These are phyloP conservation scores for Garcia nutans DNA, from an alignment of 345 rosid genomes.

Conservation along the genomic window DNA sequence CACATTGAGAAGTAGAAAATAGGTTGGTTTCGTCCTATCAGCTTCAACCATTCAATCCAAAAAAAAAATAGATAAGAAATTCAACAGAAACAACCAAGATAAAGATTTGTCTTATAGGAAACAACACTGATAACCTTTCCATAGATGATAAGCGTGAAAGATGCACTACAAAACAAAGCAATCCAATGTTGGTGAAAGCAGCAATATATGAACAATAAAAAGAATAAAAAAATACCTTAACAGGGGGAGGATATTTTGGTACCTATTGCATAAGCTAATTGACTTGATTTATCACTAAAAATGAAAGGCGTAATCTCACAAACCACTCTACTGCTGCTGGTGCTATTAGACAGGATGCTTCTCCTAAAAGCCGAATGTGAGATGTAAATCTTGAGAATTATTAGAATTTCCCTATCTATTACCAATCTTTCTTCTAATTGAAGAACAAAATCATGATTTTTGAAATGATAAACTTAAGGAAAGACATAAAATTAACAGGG, in stretches of 20 bases:
- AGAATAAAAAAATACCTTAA: neutral
- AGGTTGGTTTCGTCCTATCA: neutral
- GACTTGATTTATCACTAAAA: neutral
- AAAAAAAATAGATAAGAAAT: conserved; percentile 4
- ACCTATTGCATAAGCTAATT: neutral
- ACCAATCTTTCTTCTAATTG: neutral
- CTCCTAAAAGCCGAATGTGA: conserved; percentile 15
- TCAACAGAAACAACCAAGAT: neutral
- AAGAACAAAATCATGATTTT: neutral
- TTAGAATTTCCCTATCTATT: neutral
- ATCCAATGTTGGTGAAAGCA: conserved; percentile 5
- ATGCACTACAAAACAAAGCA: conserved; percentile 4
- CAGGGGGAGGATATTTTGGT: neutral
- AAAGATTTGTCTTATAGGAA: neutral
- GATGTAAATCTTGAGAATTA: neutral
- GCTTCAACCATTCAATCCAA: neutral
- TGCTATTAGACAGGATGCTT: neutral
- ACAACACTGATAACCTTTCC: neutral
- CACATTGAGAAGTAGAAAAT: neutral
- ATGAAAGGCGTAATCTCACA: neutral
- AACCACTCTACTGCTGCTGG: neutral
- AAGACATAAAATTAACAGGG: neutral
- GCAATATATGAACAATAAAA: neutral
- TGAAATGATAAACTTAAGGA: neutral
- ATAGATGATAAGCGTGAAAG: conserved; percentile 1